These are phyloP conservation scores for Bolboschoenoplectus hybrid DNA, from an alignment of 202 grass and related monocot species.

Conservation along the genomic window DNA sequence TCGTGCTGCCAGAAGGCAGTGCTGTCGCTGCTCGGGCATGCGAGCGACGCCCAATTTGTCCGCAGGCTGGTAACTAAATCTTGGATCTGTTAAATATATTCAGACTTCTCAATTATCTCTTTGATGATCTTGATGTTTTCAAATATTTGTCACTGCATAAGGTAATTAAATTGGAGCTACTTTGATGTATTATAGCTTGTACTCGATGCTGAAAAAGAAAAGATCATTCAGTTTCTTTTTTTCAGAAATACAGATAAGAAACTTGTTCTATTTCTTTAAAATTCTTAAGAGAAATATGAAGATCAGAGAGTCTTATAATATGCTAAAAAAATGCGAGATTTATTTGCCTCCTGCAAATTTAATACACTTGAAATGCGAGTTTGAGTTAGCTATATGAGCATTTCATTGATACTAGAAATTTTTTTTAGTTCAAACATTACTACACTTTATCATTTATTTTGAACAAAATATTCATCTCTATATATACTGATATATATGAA, in stretches of 20 bases:
- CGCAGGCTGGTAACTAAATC: background rate
- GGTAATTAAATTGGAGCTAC: background rate
- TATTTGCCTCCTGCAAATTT: no score
- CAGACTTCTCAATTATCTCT: background rate
- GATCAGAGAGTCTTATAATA: no score
- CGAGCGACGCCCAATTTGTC: background rate
- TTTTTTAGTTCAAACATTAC: no score
- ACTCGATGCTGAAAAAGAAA: background rate
- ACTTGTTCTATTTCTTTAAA: no score
- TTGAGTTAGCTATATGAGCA: no score
- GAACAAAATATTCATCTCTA: background rate
- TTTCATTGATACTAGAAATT: no score
- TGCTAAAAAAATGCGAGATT: no score
- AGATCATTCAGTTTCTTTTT: no score
- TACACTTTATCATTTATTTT: no score
- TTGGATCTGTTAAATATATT: background rate
- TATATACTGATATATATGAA: background rate
- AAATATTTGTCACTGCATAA: background rate
- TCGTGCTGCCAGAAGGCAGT: background rate
- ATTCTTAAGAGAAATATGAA: no score
- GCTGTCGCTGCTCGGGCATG: conserved; percentile 5
- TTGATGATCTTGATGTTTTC: background rate
- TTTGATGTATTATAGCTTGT: background rate
- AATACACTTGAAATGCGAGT: no score
- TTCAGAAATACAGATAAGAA: no score